Percentiles rank a stretch among this genome's conserved stretches.
Conservation (phyloP, 2,329 filamentous ascomycete species). For the Chaetomium sp. region DNA sequence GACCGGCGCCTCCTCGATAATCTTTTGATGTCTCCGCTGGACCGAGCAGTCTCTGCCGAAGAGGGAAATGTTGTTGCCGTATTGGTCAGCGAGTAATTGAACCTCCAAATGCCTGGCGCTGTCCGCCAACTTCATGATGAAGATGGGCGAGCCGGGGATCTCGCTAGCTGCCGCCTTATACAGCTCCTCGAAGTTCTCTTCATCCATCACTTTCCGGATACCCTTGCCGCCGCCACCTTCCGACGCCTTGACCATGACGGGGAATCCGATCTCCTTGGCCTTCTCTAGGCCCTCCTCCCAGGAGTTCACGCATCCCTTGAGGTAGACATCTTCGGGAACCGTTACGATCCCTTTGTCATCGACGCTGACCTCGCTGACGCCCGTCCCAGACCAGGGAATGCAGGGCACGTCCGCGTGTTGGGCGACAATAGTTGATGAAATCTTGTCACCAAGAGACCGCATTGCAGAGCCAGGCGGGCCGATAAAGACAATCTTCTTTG, state of each 20-base stretch:
- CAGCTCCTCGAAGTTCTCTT: constrained; percentile 80
- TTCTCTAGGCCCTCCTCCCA: constrained; percentile 87
- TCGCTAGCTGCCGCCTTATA: constrained; percentile 97
- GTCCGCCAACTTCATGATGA: constrained; percentile 99
- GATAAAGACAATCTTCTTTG: constrained; percentile 99
- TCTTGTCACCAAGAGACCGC: constrained; percentile 99
- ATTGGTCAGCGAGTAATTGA: constrained; percentile 95
- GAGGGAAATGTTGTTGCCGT: constrained; percentile 98
- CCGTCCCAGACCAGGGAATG: constrained; percentile 98
- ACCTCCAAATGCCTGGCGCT: constrained; percentile 97
- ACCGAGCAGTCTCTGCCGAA: constrained; percentile 99
- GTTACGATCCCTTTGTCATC: constrained; percentile 88
- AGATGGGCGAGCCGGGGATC: constrained; percentile 97
- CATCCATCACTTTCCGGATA: constrained; percentile 89
- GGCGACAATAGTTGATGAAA: constrained; percentile 98
- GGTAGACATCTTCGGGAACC: constrained; percentile 81
- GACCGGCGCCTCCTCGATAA: constrained; percentile 97
- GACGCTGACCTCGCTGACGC: constrained; percentile 77
- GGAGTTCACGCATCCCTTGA: constrained; percentile 85
- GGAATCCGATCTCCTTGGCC: constrained; percentile 91
- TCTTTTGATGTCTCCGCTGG: constrained; percentile 97
- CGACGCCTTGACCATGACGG: constrained; percentile 99
- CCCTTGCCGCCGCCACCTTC: constrained; percentile 99
- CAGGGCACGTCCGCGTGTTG: constrained; percentile 96
- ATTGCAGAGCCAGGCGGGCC: constrained; percentile 97